Evolutionary conservation across 352 stramenopile species (phyloP).

Genomic region (Phytophthora podocarpi): DNA sequence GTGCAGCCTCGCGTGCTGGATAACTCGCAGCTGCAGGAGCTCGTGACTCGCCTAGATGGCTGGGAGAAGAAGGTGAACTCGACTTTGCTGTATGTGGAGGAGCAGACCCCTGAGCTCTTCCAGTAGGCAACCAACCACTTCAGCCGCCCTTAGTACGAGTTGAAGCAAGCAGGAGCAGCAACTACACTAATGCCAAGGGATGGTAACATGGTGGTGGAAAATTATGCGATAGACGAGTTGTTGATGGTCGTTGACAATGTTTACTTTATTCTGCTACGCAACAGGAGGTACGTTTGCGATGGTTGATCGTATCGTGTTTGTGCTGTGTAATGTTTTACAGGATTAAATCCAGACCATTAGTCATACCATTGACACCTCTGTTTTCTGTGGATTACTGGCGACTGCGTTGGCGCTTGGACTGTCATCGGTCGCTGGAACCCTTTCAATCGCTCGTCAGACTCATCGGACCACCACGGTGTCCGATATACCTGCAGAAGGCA

Average conservation of each 20-base stretch:
- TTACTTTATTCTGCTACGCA: slow-evolving; percentile 3
- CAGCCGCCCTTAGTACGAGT: slow-evolving; percentile 2
- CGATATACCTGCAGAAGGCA: slow-evolving; percentile 35
- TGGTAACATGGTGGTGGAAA: slow-evolving; percentile 16
- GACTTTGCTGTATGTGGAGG: slow-evolving; percentile 85
- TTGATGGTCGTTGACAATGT: background rate
- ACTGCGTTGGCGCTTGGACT: slow-evolving; percentile 15
- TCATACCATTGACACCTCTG: slow-evolving; percentile 62
- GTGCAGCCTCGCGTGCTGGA: slow-evolving; percentile 92
- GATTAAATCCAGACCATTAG: slow-evolving; percentile 11
- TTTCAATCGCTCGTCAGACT: slow-evolving; percentile 35
- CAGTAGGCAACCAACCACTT: slow-evolving; percentile 48
- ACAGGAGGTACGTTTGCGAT: background rate
- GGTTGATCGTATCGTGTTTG: background rate
- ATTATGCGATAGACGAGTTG: slow-evolving; percentile 20
- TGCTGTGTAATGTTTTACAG: too few relatives aligned
- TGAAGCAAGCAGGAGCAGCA: slow-evolving; percentile 3
- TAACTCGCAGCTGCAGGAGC: slow-evolving; percentile 77
- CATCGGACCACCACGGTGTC: slow-evolving; percentile 50
- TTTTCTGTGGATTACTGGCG: slow-evolving; percentile 37
- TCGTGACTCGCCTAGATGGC: slow-evolving; percentile 66
- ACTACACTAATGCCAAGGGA: slow-evolving; percentile 11
- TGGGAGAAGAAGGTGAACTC: slow-evolving; percentile 89
- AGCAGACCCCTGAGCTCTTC: slow-evolving; percentile 88
- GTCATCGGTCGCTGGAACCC: slow-evolving; percentile 24